phyloP scores from a whole-genome alignment of 2,329 filamentous ascomycete genomes.

The Colletotrichum caudatum region DNA sequence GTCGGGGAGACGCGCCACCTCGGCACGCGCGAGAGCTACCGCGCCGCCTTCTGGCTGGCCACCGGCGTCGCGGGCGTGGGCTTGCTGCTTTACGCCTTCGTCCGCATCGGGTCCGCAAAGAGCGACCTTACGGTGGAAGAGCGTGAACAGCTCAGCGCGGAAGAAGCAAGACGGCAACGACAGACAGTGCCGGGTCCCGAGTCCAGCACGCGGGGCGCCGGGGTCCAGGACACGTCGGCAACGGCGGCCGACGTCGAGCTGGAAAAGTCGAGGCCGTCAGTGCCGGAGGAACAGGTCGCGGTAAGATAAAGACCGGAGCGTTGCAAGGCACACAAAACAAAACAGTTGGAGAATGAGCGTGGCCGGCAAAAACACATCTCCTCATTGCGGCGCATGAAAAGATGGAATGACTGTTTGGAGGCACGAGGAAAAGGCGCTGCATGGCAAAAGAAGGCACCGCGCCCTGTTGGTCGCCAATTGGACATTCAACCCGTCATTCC shows the following conservation, averaged over 20 bases:
- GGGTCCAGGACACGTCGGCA: conserved; percentile 5
- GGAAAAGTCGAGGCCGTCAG: conserved; percentile 15
- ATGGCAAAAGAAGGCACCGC: not conserved
- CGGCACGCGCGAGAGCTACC: conserved; percentile 66
- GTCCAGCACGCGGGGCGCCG: not conserved
- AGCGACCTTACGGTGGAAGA: conserved; percentile 44
- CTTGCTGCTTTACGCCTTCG: conserved; percentile 66
- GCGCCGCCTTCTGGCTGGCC: conserved; percentile 75
- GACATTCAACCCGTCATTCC: not conserved
- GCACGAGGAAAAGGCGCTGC: not conserved
- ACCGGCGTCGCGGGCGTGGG: conserved; percentile 66
- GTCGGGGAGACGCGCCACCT: conserved; percentile 61
- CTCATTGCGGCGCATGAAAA: conserved; percentile 19
- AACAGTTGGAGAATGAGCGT: not conserved
- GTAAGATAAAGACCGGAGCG: conserved; percentile 4
- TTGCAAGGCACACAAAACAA: conserved; percentile 15
- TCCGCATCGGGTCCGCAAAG: conserved; percentile 50
- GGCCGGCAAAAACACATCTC: not conserved
- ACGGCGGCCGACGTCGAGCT: conserved; percentile 28
- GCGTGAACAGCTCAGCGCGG: conserved; percentile 39
- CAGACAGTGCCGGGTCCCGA: not conserved
- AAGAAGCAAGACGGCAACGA: conserved; percentile 21
- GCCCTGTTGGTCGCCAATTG: not conserved
- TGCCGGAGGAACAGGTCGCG: conserved; percentile 17
- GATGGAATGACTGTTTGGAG: conserved; percentile 18